Base-by-base conservation (phyloP, 2,329 filamentous ascomycete genomes). In the Penicillium sclerotigenum region DNA sequence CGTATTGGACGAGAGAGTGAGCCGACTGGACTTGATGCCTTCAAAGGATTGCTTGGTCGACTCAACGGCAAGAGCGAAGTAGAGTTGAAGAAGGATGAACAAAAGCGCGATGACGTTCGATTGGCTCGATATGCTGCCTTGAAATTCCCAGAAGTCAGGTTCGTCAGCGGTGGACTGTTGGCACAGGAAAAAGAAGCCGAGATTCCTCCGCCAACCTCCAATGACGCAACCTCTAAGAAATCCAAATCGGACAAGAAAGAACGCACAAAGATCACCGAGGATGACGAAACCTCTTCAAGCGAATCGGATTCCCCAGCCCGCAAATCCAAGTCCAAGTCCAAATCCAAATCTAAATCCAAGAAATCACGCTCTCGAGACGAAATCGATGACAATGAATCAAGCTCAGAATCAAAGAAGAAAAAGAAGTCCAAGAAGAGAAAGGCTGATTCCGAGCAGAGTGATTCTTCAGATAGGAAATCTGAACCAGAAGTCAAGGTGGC, bases 21-120 rank as follows among this genome's bases (percentile, higher is more conserved):
- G 69, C 85, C 91, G 60, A 95, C 93, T 22, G 94, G 93, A 0
- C 81, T 97, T 36, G 89, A 92, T 69, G 88, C 87, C 18, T 91
- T 97, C 65, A 90, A 92, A 68, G 90, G 90, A 61, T 78, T 99
- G 5, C 79, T 99, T 20, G 92, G 93, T 22, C 82, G 94, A 52
- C 77, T 99, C 55, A 99, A 99, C 73, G 94, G 93, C 48, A 94
- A 91, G 73, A 86, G 83, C 22, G 87, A 93, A 47, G 83, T 79
- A n/a, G 82, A 85, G 47, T 77, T 94, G 34, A 82, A 88, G 72
- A 82, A 85, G 67, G 88, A 94, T 65, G 83, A 86, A 70, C 81
- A 84, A 66, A 81, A 82, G 45, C 80, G 87, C 63, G 83, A 89
- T 54, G 86, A 90, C 66, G 76, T 88, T 40, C 88, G 89, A 77